Evolutionary conservation across 306 rosid genomes (phyloP).

Genomic region (Mimosa bimucronata): DNA sequence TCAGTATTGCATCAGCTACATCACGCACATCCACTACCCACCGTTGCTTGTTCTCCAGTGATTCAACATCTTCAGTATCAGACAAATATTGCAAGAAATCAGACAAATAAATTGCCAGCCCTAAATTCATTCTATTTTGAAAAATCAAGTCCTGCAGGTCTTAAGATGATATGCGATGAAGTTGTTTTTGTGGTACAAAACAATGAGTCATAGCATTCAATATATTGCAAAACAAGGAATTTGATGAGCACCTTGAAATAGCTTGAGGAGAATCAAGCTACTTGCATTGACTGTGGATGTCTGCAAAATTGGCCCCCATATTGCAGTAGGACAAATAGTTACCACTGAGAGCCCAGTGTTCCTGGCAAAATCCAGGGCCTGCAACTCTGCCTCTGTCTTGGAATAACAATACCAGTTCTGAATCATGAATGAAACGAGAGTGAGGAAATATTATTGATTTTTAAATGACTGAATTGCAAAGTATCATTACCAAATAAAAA

Average conservation of each 20-base stretch:
- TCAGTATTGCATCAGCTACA: conserved; percentile 61
- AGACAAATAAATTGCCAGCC: background rate
- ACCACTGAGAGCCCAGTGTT: conserved; percentile 59
- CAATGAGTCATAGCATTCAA: conserved; percentile 5
- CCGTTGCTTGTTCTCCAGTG: conserved; percentile 52
- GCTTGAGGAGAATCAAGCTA: conserved; percentile 51
- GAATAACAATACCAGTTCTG: conserved; percentile 76
- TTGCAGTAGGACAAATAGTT: conserved; percentile 56
- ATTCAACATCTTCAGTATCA: conserved; percentile 52
- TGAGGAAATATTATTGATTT: background rate
- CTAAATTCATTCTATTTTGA: conserved; percentile 5
- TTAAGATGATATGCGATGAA: conserved; percentile 3
- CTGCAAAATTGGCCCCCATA: conserved; percentile 69
- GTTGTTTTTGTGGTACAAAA: background rate
- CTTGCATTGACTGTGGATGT: conserved; percentile 61
- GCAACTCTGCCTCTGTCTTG: conserved; percentile 79
- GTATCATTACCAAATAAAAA: background rate
- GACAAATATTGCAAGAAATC: background rate
- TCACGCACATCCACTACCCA: conserved; percentile 67
- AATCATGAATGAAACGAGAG: background rate
- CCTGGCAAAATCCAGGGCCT: conserved; percentile 61
- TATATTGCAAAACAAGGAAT: conserved; percentile 14
- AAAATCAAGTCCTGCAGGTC: conserved; percentile 1
- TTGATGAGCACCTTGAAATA: conserved; percentile 56
- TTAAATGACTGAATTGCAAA: background rate